Base-by-base conservation (phyloP, 2,329 filamentous ascomycete species). In the Teratosphaeria viscida region DNA sequence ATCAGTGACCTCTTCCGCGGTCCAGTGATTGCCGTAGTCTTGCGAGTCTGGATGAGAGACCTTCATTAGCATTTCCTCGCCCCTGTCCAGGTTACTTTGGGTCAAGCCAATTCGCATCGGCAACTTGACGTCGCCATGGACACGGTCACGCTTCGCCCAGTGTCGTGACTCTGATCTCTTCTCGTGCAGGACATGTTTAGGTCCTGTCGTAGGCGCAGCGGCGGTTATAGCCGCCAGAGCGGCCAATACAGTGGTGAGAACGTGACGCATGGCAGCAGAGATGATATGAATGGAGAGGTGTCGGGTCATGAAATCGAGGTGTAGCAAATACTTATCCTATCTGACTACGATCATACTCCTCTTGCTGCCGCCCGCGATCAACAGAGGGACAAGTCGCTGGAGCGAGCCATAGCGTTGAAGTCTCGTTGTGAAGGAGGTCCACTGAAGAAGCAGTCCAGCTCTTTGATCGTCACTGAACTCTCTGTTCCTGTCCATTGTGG, bases 11-110 rank as follows among this genome's bases (percentile, higher is more conserved):
- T 77, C 69, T 52, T 70, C 63, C 32, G 72, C 67, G 11, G 73
- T 73, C 72, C 73, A 78, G 59, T 77, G 72, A 56, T 75, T 75
- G 12, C 76, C 76, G 59, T 75, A 78, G 52, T 74, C 74, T 23
- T 66, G 59, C 2, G 75, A 77, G 2, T 62, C 61, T 5, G 73
- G 75, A 60, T 76, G 63, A 0, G 77, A 77, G 19, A 79, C 71
- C 29, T 72, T 70, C 56, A 67, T 62, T 26, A 73, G 61, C 65
- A 66, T 70, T 3, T 71, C 64, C 43, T 67, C 61, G 19, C 60
- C 70, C 56, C 65, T 62, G 56, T 74, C 69, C 5, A 73, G 63
- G 59, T 73, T 73, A 61, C 64, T 66, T 56, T 73, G 71, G 12
- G 65, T 61, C 19, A 73, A 63, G 26, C 65, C 72, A 58, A 73